Conservation (phyloP, 2,329 filamentous ascomycete genomes). For the Scleromitrula shiraiana region DNA sequence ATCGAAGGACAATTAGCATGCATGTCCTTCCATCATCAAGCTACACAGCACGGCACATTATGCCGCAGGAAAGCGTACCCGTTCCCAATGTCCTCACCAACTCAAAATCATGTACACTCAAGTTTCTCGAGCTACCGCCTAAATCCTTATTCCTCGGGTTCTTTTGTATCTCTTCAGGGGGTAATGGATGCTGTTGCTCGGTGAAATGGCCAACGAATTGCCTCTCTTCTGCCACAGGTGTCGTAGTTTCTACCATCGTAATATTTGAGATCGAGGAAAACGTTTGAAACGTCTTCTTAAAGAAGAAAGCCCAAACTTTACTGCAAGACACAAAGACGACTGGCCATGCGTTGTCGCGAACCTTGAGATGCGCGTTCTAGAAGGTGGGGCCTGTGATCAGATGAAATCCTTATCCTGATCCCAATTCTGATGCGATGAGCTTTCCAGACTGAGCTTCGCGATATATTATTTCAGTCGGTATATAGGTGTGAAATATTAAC, state of each 20-base stretch:
- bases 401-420: background rate
- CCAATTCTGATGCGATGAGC: background rate
- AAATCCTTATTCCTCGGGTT: conserved; percentile 23
- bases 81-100: conserved; percentile 71
- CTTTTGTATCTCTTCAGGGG: conserved; percentile 21
- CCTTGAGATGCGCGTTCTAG: background rate
- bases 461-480: too few species aligned
- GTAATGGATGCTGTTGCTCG: conserved; percentile 15
- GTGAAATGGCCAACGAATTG: conserved; percentile 23
- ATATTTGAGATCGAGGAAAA: background rate
- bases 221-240: conserved; percentile 18
- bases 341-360: conserved; percentile 10
- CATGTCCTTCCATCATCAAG: conserved; percentile 1
- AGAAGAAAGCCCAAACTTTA: conserved; percentile 2
- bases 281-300: background rate
- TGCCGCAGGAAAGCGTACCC: conserved; percentile 41
- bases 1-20: conserved; percentile 15
- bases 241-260: conserved; percentile 2
- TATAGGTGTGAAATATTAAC: too few species aligned
- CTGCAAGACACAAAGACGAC: conserved; percentile 2
- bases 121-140: conserved; percentile 21
- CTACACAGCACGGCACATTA: conserved; percentile 6
- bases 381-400: conserved; percentile 4
- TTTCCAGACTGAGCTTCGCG: too few species aligned
- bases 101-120: conserved; percentile 54